These are phyloP conservation scores for Daedaleopsis sinensis DNA, from an alignment of 768 basidiomycete species.

Conservation along the genomic window DNA sequence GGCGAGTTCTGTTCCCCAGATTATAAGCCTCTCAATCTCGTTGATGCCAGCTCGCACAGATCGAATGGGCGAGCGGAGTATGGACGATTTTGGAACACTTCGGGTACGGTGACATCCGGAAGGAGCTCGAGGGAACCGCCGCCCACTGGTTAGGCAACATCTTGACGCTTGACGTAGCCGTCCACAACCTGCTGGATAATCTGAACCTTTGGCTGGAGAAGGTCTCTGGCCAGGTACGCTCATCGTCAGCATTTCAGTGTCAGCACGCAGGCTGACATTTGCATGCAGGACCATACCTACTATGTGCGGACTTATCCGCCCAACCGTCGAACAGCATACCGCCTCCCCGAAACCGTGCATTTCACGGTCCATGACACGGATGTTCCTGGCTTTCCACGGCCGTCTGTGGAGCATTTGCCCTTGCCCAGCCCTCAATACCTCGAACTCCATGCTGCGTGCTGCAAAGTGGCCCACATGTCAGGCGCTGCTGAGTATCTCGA, in stretches of 20 bases:
- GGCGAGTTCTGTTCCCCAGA: neutral
- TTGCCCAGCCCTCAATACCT: constrained; percentile 3
- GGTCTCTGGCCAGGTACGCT: neutral
- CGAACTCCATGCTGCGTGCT: constrained; percentile 2
- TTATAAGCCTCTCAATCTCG: neutral
- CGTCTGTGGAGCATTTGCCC: neutral
- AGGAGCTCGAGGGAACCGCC: neutral
- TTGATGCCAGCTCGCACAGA: neutral
- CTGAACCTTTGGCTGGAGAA: neutral
- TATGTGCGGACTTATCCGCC: neutral
- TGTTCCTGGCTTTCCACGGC: neutral
- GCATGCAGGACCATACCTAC: neutral
- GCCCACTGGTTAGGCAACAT: neutral
- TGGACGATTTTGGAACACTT: neutral
- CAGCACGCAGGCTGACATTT: neutral
- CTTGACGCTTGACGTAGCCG: neutral
- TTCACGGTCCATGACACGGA: neutral
- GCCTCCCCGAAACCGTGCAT: no score
- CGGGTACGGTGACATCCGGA: neutral
- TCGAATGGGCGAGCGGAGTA: neutral
- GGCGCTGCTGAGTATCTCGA: constrained; percentile 3
- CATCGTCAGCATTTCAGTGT: no score
- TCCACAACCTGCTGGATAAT: neutral
- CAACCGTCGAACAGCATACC: no score
- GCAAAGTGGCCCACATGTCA: constrained; percentile 2